Percentiles rank a stretch among this genome's conserved stretches.
These are phyloP conservation scores for Durio zibethinus DNA, from an alignment of 345 rosid genomes.

Conservation along the genomic window DNA sequence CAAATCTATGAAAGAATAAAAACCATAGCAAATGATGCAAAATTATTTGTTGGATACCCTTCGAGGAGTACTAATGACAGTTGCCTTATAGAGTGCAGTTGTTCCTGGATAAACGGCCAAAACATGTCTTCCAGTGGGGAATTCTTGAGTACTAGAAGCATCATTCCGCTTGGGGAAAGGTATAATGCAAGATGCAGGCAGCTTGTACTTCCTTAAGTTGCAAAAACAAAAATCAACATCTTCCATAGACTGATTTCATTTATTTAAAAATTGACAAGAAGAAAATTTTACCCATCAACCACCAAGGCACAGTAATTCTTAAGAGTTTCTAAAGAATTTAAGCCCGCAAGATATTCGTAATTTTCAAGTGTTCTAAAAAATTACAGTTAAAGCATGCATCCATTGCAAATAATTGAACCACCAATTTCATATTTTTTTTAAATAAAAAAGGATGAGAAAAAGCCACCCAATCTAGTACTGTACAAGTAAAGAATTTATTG, in stretches of 20 bases:
- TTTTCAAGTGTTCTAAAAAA: neutral
- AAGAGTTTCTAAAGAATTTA: neutral
- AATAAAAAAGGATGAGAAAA: neutral
- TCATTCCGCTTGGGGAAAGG: conserved; percentile 86
- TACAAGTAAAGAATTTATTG: neutral
- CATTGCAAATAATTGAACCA: neutral
- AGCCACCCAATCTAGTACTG: neutral
- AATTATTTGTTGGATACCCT: conserved; percentile 51
- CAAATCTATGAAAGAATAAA: neutral
- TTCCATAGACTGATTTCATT: neutral
- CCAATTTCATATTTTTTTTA: neutral
- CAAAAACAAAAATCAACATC: conserved; percentile 9
- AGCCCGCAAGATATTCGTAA: neutral
- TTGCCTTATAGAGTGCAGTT: conserved; percentile 92
- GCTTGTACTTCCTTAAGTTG: conserved; percentile 73
- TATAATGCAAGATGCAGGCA: conserved; percentile 64
- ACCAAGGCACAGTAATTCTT: neutral
- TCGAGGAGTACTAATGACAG: conserved; percentile 71
- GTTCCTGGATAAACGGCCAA: conserved; percentile 99
- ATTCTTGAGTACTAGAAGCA: conserved; percentile 62
- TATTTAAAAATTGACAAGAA: neutral
- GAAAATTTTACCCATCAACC: neutral
- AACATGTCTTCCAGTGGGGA: conserved; percentile 63
- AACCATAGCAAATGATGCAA: neutral
- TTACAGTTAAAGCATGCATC: neutral